A percentile compares a stretch with the other conserved stretches of the same genome.
Evolutionary conservation across 768 basidiomycete genomes (phyloP).

Genomic region (Suillus hirtellus): DNA sequence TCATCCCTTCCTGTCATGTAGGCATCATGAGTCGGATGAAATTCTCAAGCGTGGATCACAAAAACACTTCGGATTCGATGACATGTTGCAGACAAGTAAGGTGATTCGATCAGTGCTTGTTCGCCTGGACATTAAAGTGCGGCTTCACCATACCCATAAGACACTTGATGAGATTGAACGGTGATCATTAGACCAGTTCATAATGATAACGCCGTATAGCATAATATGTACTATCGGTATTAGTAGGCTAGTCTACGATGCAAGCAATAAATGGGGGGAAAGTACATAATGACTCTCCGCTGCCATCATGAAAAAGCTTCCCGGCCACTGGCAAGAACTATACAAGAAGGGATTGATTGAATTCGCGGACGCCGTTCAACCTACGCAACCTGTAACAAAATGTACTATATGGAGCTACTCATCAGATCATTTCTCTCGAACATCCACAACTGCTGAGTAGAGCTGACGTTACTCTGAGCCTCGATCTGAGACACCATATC

Average conservation of each 20-base stretch:
- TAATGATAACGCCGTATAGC: neutral
- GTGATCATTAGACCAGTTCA: neutral
- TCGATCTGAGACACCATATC: neutral
- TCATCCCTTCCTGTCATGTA: neutral
- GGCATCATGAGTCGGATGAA: neutral
- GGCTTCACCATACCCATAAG: neutral
- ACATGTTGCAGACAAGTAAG: neutral
- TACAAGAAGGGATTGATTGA: neutral
- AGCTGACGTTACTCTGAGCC: neutral
- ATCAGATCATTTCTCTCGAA: neutral
- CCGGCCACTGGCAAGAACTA: neutral
- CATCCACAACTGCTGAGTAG: neutral
- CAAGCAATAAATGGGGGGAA: too few relatives aligned
- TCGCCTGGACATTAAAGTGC: neutral
- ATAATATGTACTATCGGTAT: too few relatives aligned
- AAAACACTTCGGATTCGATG: neutral
- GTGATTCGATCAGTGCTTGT: neutral
- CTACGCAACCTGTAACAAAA: neutral
- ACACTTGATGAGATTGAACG: neutral
- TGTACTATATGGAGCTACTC: neutral
- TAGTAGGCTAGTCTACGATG: too few relatives aligned
- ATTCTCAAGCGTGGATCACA: neutral
- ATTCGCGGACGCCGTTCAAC: neutral
- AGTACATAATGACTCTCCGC: neutral
- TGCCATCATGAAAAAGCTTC: neutral